Conservation (phyloP, 75 land plant species). For the Azolla pinnata region DNA sequence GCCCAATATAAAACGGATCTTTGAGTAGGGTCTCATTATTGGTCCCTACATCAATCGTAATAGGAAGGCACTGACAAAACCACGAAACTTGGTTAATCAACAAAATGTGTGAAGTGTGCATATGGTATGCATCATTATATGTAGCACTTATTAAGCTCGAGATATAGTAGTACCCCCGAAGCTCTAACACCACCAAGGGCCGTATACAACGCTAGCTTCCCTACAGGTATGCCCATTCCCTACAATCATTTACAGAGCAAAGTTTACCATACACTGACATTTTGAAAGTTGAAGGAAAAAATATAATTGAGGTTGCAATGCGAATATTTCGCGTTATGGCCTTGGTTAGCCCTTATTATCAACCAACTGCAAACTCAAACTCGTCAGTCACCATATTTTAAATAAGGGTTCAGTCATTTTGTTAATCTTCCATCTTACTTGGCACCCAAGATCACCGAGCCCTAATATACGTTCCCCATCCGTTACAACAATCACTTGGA, state of each 20-base stretch:
- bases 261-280: too few relatives aligned
- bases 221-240: conserved; percentile 97
- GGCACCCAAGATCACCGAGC: conserved; percentile 89
- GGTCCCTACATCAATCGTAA: conserved; percentile 92
- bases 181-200: conserved; percentile 89
- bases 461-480: conserved; percentile 90
- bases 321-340: too few relatives aligned
- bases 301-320: neutral
- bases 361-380: too few relatives aligned
- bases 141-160: neutral
- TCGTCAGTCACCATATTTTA: too few relatives aligned
- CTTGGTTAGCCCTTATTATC: too few relatives aligned
- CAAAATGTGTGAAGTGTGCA: neutral
- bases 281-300: too few relatives aligned
- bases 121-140: neutral
- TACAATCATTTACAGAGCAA: conserved; percentile 3
- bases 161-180: conserved; percentile 40
- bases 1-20: conserved; percentile 85
- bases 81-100: too few relatives aligned
- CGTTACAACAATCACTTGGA: conserved; percentile 86
- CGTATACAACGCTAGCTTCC: conserved; percentile 74
- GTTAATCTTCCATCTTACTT: conserved; percentile 26
- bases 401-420: too few relatives aligned
- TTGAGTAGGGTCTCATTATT: conserved; percentile 81
- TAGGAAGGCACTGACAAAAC: conserved; percentile 91